Evolutionary conservation across 1,284 basidiomycete genomes (phyloP).

Genomic region (Ceratobasidium sp.): DNA sequence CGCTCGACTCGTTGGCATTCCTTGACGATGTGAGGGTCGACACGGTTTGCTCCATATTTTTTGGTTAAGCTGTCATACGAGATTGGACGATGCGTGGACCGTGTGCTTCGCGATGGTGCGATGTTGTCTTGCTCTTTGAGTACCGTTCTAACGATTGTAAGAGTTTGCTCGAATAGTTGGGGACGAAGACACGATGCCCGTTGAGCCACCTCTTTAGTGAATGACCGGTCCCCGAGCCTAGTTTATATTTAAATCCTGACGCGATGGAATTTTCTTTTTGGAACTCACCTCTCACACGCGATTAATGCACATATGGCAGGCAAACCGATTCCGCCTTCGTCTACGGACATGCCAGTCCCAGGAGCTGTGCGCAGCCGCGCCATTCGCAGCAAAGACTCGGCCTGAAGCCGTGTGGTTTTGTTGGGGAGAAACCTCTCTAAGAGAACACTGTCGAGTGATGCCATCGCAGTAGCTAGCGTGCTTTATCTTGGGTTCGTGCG

Average conservation of each 20-base stretch:
- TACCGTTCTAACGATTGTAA: conserved; percentile 33
- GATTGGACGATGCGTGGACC: conserved; percentile 32
- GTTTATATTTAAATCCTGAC: not conserved
- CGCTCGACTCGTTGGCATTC: conserved; percentile 37
- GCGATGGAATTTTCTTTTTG: not conserved
- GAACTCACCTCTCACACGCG: conserved; percentile 37
- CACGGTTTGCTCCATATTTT: conserved; percentile 39
- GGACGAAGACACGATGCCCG: conserved; percentile 37
- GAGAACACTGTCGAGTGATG: conserved; percentile 35
- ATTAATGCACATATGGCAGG: conserved; percentile 39
- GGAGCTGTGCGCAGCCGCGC: conserved; percentile 36
- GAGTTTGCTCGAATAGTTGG: conserved; percentile 35
- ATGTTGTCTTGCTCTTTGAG: conserved; percentile 38
- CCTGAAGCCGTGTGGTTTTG: conserved; percentile 38
- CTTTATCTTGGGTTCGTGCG: not conserved
- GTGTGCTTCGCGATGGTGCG: conserved; percentile 33
- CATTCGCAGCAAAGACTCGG: conserved; percentile 37
- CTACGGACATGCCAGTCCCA: conserved; percentile 36
- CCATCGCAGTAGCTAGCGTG: not conserved
- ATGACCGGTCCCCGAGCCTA: conserved; percentile 36
- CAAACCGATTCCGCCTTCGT: conserved; percentile 34
- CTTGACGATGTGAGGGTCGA: conserved; percentile 34
- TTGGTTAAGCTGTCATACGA: conserved; percentile 37
- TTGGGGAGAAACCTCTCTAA: conserved; percentile 37
- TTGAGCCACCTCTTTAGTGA: conserved; percentile 36